These are phyloP conservation scores for Sclerotinia borealis DNA, from an alignment of 2,329 filamentous ascomycete genomes.

Conservation along the genomic window DNA sequence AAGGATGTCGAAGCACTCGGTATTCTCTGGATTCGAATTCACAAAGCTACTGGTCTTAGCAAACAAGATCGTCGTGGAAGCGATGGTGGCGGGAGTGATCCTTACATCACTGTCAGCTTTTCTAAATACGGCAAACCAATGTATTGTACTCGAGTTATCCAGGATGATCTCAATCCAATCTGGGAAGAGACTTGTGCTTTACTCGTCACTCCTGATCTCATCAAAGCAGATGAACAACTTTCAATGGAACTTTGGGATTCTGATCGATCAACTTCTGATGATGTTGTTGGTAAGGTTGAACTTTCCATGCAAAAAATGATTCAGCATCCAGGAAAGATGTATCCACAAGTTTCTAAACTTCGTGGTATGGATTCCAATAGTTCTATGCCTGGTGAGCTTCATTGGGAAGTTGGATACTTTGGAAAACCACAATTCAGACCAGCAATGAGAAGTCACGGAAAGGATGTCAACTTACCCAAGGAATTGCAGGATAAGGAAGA, in stretches of 20 bases:
- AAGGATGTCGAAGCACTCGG: constrained; percentile 85
- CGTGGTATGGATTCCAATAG: constrained; percentile 76
- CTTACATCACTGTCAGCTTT: constrained; percentile 91
- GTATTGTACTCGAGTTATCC: constrained; percentile 94
- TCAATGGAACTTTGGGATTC: constrained; percentile 96
- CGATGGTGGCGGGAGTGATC: constrained; percentile 82
- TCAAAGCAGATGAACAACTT: constrained; percentile 89
- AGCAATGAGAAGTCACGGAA: constrained; percentile 79
- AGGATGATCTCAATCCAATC: constrained; percentile 86
- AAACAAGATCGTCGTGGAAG: constrained; percentile 84
- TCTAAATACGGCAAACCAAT: constrained; percentile 97
- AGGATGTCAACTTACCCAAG: constrained; percentile 69
- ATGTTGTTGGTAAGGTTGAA: constrained; percentile 92
- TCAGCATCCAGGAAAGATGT: constrained; percentile 89
- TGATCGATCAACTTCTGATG: constrained; percentile 84
- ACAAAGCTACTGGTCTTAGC: constrained; percentile 79
- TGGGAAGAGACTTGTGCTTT: constrained; percentile 86
- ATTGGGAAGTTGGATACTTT: constrained; percentile 96
- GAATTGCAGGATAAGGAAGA: constrained; percentile 67
- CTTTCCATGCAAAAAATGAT: constrained; percentile 93
- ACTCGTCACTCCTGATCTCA: constrained; percentile 79
- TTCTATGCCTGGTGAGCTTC: constrained; percentile 85
- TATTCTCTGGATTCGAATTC: constrained; percentile 87
- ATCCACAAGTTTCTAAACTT: constrained; percentile 78
- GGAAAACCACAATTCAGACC: constrained; percentile 82